These are phyloP conservation scores for Coemansia javaensis DNA, from an alignment of 192 early-diverging fungal species.

Conservation along the genomic window DNA sequence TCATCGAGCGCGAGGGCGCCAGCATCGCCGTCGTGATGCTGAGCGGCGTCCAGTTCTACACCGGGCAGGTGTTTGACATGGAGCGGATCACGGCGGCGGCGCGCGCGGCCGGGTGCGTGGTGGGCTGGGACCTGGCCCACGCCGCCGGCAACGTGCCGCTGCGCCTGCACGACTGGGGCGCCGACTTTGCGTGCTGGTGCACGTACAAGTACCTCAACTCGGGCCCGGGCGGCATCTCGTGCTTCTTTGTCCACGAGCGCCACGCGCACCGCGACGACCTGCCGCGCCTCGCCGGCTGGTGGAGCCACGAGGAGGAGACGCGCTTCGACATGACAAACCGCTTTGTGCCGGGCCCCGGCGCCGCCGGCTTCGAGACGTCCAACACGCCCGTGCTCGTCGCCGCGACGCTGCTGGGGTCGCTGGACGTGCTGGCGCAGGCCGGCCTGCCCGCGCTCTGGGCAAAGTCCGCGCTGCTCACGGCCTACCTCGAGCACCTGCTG, in stretches of 20 bases:
- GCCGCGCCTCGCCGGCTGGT: slow-evolving; percentile 84
- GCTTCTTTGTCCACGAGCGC: slow-evolving; percentile 85
- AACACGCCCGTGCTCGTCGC: slow-evolving; percentile 81
- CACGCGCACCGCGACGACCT: slow-evolving; percentile 58
- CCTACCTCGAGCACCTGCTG: slow-evolving; percentile 80
- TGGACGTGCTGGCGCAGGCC: slow-evolving; percentile 75
- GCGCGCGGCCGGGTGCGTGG: slow-evolving; percentile 77
- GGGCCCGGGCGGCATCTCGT: slow-evolving; percentile 92
- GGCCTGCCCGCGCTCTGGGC: slow-evolving; percentile 61
- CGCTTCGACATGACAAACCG: slow-evolving; percentile 86
- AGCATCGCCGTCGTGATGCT: slow-evolving; percentile 83
- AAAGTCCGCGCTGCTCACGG: slow-evolving; percentile 77
- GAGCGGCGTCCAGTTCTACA: slow-evolving; percentile 92
- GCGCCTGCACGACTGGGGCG: slow-evolving; percentile 88
- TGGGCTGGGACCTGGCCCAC: slow-evolving; percentile 94
- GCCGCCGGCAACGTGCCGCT: slow-evolving; percentile 91
- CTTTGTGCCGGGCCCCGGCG: slow-evolving; percentile 75
- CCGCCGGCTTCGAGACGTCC: slow-evolving; percentile 80
- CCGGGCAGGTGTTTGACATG: slow-evolving; percentile 86
- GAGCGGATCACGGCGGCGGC: slow-evolving; percentile 76
- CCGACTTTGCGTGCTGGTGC: slow-evolving; percentile 98
- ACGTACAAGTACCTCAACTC: slow-evolving; percentile 98
- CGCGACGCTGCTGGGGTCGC: slow-evolving; percentile 67
- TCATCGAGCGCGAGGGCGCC: slow-evolving; percentile 68
- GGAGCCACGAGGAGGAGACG: slow-evolving; percentile 77